Evolutionary conservation across 78 protist species (phyloP).

Genomic region (Dictyostelium firmibasis): DNA sequence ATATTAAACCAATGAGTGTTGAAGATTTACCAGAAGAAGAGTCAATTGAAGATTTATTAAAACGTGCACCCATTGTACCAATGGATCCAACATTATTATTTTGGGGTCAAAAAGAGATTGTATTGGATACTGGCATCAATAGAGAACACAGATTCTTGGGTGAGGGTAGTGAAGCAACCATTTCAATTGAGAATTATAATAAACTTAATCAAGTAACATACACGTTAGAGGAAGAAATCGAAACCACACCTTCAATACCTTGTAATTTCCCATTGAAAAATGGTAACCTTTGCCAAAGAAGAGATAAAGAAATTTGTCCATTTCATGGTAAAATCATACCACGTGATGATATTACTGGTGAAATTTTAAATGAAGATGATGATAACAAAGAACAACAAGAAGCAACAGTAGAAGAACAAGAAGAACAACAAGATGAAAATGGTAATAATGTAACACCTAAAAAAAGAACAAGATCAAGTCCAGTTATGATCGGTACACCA

Average conservation of each 20-base stretch:
- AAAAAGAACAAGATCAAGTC: neutral
- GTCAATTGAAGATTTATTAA: conserved; percentile 26
- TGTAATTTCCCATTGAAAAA: conserved; percentile 39
- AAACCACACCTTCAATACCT: neutral
- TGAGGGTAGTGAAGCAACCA: conserved; percentile 8
- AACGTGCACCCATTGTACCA: conserved; percentile 58
- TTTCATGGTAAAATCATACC: conserved; percentile 56
- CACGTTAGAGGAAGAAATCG: neutral
- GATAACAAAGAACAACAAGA: neutral
- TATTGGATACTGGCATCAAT: conserved; percentile 18
- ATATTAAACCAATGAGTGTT: neutral
- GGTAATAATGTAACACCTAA: neutral
- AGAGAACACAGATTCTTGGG: conserved; percentile 72
- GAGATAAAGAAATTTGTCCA: conserved; percentile 41
- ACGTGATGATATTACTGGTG: conserved; percentile 48
- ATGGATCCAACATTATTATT: conserved; percentile 26
- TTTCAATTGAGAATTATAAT: conserved; percentile 1
- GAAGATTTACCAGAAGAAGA: conserved; percentile 64
- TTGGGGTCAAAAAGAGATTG: conserved; percentile 65
- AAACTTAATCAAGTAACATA: conserved; percentile 48
- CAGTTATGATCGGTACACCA: neutral
- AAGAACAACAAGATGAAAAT: neutral
- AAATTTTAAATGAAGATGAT: conserved; percentile 24
- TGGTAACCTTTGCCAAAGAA: conserved; percentile 61
- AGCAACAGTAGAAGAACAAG: neutral